Evolutionary conservation across 2,329 filamentous ascomycete species (phyloP).

Genomic region (Neonectria punicea): DNA sequence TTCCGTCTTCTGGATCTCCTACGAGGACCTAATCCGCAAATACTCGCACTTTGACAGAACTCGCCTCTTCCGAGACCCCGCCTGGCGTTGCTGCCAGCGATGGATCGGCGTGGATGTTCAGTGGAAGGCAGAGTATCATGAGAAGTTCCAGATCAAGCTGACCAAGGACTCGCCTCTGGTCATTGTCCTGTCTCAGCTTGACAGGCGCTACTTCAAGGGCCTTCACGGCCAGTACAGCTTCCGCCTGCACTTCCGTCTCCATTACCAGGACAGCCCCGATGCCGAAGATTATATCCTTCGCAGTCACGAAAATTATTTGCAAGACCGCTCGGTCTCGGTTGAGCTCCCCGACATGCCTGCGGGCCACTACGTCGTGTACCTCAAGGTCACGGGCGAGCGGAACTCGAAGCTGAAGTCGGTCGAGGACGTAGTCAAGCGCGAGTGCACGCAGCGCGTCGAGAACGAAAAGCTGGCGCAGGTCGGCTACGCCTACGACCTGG

Average conservation of each 20-base stretch:
- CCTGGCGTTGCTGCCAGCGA: conserved; percentile 67
- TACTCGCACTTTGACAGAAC: conserved; percentile 71
- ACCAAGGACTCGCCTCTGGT: conserved; percentile 67
- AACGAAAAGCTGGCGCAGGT: conserved; percentile 70
- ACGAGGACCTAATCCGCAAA: conserved; percentile 70
- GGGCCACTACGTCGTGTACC: conserved; percentile 67
- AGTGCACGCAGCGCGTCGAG: conserved; percentile 57
- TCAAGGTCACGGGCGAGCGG: conserved; percentile 64
- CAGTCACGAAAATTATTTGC: conserved; percentile 63
- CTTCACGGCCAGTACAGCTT: conserved; percentile 68
- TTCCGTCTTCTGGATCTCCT: conserved; percentile 72
- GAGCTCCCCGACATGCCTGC: conserved; percentile 65
- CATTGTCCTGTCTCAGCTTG: conserved; percentile 70
- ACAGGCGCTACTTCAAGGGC: conserved; percentile 70
- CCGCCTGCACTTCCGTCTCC: conserved; percentile 62
- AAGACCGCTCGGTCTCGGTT: conserved; percentile 67
- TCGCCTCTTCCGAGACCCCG: conserved; percentile 65
- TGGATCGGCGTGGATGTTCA: conserved; percentile 72
- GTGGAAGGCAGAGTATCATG: conserved; percentile 70
- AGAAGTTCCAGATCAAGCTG: conserved; percentile 69
- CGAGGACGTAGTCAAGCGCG: conserved; percentile 66
- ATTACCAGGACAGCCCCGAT: conserved; percentile 57
- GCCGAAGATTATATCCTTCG: conserved; percentile 62
- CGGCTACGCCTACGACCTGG: conserved; percentile 68
- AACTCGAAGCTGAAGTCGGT: conserved; percentile 56